Conservation (phyloP, 192 early-diverging fungal species). For the Phlyctochytrium planicorne region DNA sequence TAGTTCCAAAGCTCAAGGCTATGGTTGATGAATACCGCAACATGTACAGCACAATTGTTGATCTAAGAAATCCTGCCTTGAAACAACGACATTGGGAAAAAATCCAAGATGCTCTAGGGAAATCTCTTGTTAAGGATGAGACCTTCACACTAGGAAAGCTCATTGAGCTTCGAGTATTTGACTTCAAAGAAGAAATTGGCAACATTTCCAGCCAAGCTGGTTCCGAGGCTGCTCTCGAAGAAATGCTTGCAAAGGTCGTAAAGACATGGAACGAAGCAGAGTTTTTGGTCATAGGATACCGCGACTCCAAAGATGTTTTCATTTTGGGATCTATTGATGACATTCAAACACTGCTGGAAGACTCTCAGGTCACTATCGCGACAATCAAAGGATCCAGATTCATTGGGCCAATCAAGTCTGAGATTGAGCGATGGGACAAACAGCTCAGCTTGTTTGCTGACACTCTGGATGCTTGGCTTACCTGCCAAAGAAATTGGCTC, state of each 20-base stretch:
- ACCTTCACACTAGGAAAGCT: slow-evolving; percentile 52
- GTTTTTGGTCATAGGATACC: slow-evolving; percentile 53
- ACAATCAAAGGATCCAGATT: slow-evolving; percentile 59
- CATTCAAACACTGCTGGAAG: slow-evolving; percentile 59
- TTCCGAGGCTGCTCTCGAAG: slow-evolving; percentile 57
- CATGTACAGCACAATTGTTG: slow-evolving; percentile 60
- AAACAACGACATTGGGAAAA: slow-evolving; percentile 63
- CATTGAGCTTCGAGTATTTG: slow-evolving; percentile 55
- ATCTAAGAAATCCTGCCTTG: slow-evolving; percentile 57
- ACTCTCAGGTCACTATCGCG: slow-evolving; percentile 60
- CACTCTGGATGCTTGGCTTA: slow-evolving; percentile 57
- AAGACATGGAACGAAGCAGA: slow-evolving; percentile 58
- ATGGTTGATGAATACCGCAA: slow-evolving; percentile 53
- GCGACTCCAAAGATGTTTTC: slow-evolving; percentile 63
- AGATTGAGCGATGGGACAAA: slow-evolving; percentile 62
- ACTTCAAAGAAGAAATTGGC: slow-evolving; percentile 62
- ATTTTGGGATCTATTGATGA: slow-evolving; percentile 63
- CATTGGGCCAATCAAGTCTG: slow-evolving; percentile 58
- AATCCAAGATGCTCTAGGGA: slow-evolving; percentile 57
- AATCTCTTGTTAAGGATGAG: slow-evolving; percentile 51
- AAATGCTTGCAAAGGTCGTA: slow-evolving; percentile 59
- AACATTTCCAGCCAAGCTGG: slow-evolving; percentile 55
- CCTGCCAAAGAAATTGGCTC: slow-evolving; percentile 61
- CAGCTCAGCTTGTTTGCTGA: slow-evolving; percentile 53
- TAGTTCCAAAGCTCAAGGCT: slow-evolving; percentile 59